Percentiles rank a stretch among this genome's conserved stretches.
These are phyloP conservation scores for Ogataea polymorpha DNA, from an alignment of 805 yeast genomes.

Conservation along the genomic window DNA sequence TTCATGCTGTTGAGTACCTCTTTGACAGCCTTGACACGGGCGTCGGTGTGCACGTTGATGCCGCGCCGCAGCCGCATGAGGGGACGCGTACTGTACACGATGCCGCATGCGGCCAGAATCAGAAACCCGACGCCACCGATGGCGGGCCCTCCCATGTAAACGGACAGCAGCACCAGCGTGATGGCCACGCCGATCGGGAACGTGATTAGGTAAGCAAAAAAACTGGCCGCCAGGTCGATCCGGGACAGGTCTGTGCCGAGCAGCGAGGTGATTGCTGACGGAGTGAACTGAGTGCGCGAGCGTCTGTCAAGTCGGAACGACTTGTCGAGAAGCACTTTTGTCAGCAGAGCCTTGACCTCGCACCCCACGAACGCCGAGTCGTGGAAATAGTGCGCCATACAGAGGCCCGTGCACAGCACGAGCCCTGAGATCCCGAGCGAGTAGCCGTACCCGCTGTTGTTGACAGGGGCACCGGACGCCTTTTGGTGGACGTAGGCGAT, in stretches of 20 bases:
- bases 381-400: slow-evolving; percentile 63
- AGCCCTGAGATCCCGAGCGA: slow-evolving; percentile 66
- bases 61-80: slow-evolving; percentile 53
- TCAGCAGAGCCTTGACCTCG: slow-evolving; percentile 64
- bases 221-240: slow-evolving; percentile 71
- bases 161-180: slow-evolving; percentile 59
- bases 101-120: slow-evolving; percentile 45
- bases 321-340: slow-evolving; percentile 67
- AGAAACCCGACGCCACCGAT: slow-evolving; percentile 65
- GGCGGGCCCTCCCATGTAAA: slow-evolving; percentile 70
- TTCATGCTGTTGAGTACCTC: slow-evolving; percentile 79
- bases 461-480: slow-evolving; percentile 43
- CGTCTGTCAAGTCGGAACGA: slow-evolving; percentile 57
- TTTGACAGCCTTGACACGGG: slow-evolving; percentile 69
- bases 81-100: slow-evolving; percentile 46
- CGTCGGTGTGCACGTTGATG: slow-evolving; percentile 69
- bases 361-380: slow-evolving; percentile 63
- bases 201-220: slow-evolving; percentile 59
- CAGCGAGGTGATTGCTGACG: slow-evolving; percentile 70
- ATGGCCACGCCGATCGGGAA: slow-evolving; percentile 65
- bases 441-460: slow-evolving; percentile 65
- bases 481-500: slow-evolving; percentile 60
- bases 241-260: slow-evolving; percentile 81
- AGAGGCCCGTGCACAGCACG: slow-evolving; percentile 45
- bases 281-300: slow-evolving; percentile 58